Conservation (phyloP, 1,139 yeast genomes). For the Suhomyces choctaworum region DNA sequence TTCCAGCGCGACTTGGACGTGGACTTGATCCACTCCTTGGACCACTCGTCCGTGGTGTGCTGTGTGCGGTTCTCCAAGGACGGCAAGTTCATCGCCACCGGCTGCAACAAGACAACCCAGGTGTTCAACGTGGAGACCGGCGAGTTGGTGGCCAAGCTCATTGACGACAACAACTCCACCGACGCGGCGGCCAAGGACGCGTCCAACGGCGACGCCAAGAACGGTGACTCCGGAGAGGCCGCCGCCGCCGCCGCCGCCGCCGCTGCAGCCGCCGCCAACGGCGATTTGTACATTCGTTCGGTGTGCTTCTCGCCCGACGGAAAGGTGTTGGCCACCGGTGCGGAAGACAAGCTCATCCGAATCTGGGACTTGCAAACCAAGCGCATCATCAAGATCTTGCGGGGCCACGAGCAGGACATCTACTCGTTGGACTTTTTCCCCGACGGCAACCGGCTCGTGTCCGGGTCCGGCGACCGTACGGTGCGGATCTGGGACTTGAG, state of each 20-base stretch:
- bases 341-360: conserved; percentile 94
- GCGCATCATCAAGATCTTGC: conserved; percentile 81
- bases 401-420: conserved; percentile 97
- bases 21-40: conserved; percentile 84
- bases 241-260: conserved; percentile 25
- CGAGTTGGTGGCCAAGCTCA: conserved; percentile 76
- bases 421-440: conserved; percentile 95
- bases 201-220: conserved; percentile 21
- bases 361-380: conserved; percentile 94
- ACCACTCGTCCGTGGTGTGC: conserved; percentile 93
- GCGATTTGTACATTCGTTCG: conserved; percentile 90
- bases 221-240: conserved; percentile 17
- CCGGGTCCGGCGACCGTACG: conserved; percentile 96
- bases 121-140: conserved; percentile 93
- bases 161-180: conserved; percentile 66
- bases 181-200: conserved; percentile 33
- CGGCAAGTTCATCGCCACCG: conserved; percentile 93
- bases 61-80: conserved; percentile 92
- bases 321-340: conserved; percentile 93
- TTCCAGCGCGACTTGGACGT: conserved; percentile 70
- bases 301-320: conserved; percentile 98
- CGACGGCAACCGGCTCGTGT: conserved; percentile 89
- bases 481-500: conserved; percentile 97
- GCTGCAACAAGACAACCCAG: conserved; percentile 95
- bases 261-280: conserved; percentile 49